These are phyloP conservation scores for Apiotrichum mycotoxinovorans DNA, from an alignment of 1,284 basidiomycete species.

Conservation along the genomic window DNA sequence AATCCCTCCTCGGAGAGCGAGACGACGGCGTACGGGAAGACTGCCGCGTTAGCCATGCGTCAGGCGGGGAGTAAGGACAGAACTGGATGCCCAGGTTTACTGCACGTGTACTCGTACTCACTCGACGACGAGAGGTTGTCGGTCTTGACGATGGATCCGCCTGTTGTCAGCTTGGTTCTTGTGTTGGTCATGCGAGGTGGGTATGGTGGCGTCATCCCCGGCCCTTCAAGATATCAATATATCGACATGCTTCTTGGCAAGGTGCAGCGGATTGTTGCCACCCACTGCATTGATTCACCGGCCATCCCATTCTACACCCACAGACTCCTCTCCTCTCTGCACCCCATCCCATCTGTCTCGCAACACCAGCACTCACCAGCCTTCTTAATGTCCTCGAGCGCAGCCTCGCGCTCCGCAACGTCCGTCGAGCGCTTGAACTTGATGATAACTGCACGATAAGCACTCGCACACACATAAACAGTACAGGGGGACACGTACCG, in stretches of 20 bases:
- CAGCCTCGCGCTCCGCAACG: constrained; percentile 29
- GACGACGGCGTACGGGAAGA: constrained; percentile 40
- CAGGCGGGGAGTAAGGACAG: not conserved
- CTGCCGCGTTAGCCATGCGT: constrained; percentile 15
- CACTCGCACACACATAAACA: not conserved
- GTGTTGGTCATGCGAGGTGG: no score
- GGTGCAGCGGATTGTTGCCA: no score
- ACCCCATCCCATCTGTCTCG: no score
- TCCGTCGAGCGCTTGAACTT: constrained; percentile 41
- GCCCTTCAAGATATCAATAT: no score
- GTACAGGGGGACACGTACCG: not conserved
- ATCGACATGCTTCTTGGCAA: not conserved
- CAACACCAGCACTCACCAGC: constrained; percentile 20
- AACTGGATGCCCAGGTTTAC: not conserved
- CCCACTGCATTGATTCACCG: no score
- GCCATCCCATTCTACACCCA: no score
- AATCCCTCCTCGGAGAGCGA: constrained; percentile 31
- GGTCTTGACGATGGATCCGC: constrained; percentile 32
- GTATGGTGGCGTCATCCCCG: not conserved
- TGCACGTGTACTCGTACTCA: constrained; percentile 19
- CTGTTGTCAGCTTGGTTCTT: constrained; percentile 6
- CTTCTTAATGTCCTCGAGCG: constrained; percentile 29
- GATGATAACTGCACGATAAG: constrained; percentile 33
- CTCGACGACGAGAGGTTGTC: constrained; percentile 38
- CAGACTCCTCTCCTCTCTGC: no score